Conservation (phyloP, 2,329 filamentous ascomycete species). For the Eutypella sp. region DNA sequence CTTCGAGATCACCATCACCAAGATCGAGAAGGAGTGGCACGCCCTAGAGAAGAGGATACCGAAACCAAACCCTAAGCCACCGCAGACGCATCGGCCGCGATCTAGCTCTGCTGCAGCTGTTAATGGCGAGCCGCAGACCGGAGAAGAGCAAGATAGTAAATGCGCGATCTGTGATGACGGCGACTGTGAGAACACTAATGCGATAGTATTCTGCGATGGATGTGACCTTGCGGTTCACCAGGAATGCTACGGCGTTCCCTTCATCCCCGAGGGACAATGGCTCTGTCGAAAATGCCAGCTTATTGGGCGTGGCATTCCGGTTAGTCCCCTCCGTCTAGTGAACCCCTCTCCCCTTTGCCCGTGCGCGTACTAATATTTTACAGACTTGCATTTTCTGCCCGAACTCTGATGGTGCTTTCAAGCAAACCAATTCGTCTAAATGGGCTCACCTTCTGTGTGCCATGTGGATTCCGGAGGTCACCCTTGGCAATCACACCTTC, state of each 20-base stretch:
- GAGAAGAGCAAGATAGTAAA: constrained; percentile 94
- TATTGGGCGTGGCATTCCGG: constrained; percentile 83
- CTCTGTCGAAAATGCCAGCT: constrained; percentile 94
- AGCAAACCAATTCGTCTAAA: constrained; percentile 92
- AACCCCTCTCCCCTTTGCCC: constrained; percentile 4
- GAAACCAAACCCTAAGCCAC: constrained; percentile 93
- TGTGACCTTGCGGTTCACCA: constrained; percentile 97
- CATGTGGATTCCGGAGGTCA: constrained; percentile 98
- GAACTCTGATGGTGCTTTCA: constrained; percentile 95
- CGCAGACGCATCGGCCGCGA: constrained; percentile 86
- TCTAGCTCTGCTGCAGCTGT: constrained; percentile 94
- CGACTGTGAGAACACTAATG: constrained; percentile 99
- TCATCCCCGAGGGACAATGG: constrained; percentile 98
- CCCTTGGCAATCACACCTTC: constrained; percentile 89
- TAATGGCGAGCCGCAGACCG: constrained; percentile 81
- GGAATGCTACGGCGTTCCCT: constrained; percentile 97
- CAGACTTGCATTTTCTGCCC: constrained; percentile 97
- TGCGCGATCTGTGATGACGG: constrained; percentile 98
- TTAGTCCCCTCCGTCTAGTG: constrained; percentile 43
- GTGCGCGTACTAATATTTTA: constrained; percentile 3
- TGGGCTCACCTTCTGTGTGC: constrained; percentile 96
- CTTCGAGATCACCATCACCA: constrained; percentile 97
- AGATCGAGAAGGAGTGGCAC: constrained; percentile 99
- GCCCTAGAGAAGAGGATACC: constrained; percentile 93
- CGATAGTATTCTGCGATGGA: constrained; percentile 97